phyloP scores from a whole-genome alignment of 2,329 filamentous ascomycete species.

The Claviceps maximensis region DNA sequence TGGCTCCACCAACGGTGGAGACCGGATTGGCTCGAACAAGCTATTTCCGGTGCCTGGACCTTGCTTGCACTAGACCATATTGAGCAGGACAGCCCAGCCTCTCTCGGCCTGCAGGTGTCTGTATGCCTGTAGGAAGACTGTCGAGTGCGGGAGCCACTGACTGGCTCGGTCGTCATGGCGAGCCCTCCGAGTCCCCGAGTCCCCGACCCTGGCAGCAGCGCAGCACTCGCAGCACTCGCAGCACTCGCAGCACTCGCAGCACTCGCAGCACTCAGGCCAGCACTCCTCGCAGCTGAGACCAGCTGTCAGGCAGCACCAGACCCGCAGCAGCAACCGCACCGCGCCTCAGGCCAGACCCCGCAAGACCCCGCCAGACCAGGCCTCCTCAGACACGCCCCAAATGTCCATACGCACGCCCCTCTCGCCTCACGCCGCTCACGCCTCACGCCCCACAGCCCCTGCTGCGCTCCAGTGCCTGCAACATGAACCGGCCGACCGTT shows the following conservation, averaged over 20 bases:
- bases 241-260: background rate
- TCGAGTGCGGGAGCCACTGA: too few species aligned
- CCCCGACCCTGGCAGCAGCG: background rate
- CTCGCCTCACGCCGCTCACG: background rate
- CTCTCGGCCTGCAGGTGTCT: background rate
- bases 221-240: too few species aligned
- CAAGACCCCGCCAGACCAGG: background rate
- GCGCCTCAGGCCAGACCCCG: too few species aligned
- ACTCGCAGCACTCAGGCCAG: background rate
- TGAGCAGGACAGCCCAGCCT: background rate
- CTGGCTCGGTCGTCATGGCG: too few species aligned
- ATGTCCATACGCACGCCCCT: too few species aligned
- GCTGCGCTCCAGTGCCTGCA: background rate
- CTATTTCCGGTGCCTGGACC: constrained; percentile 5
- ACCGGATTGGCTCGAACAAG: constrained; percentile 1
- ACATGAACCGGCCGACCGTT: background rate
- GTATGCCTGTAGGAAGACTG: too few species aligned
- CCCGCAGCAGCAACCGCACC: background rate
- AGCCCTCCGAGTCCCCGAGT: background rate
- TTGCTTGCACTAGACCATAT: background rate
- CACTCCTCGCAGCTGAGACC: too few species aligned
- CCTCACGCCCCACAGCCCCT: background rate
- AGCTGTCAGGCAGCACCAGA: too few species aligned
- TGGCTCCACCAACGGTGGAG: background rate
- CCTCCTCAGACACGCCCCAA: background rate